These are phyloP conservation scores for Xylaria sp. DNA, from an alignment of 2,329 filamentous ascomycete genomes.

Conservation along the genomic window DNA sequence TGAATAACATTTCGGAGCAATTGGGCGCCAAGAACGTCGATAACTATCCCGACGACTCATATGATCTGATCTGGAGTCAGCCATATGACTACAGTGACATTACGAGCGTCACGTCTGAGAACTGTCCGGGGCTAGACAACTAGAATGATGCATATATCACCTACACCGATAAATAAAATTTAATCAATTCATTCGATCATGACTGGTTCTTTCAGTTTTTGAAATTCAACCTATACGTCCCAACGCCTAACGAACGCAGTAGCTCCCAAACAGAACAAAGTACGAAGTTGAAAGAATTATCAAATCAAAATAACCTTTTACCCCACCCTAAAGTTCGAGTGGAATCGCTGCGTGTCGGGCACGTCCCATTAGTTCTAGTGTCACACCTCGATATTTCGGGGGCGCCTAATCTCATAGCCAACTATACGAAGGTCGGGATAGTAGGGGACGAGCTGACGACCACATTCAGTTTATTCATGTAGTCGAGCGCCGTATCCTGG, in stretches of 20 bases:
- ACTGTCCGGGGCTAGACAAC: slow-evolving; percentile 64
- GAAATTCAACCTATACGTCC: not conserved
- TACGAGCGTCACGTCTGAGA: slow-evolving; percentile 59
- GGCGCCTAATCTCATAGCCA: not conserved
- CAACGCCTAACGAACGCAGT: not conserved
- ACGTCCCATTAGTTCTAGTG: not conserved
- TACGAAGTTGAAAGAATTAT: not conserved
- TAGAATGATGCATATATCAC: slow-evolving; percentile 1
- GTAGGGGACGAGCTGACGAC: slow-evolving; percentile 29
- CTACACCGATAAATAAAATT: not conserved
- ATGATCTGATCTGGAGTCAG: slow-evolving; percentile 68
- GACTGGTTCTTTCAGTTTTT: not conserved
- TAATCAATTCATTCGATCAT: not conserved
- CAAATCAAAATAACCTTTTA: not conserved
- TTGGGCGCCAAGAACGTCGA: slow-evolving; percentile 63
- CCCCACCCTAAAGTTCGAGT: not conserved
- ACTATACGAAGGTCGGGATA: slow-evolving; percentile 33
- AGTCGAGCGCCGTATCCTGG: slow-evolving; percentile 27
- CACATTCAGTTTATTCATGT: slow-evolving; percentile 32
- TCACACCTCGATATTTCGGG: not conserved
- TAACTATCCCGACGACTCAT: slow-evolving; percentile 62
- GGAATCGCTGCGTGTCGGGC: not conserved
- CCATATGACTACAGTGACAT: slow-evolving; percentile 62
- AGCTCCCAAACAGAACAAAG: not conserved
- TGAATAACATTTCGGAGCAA: slow-evolving; percentile 61